Evolutionary conservation across 495 filamentous ascomycete species (phyloP).

Genomic region (Clohesyomyces aquaticus): DNA sequence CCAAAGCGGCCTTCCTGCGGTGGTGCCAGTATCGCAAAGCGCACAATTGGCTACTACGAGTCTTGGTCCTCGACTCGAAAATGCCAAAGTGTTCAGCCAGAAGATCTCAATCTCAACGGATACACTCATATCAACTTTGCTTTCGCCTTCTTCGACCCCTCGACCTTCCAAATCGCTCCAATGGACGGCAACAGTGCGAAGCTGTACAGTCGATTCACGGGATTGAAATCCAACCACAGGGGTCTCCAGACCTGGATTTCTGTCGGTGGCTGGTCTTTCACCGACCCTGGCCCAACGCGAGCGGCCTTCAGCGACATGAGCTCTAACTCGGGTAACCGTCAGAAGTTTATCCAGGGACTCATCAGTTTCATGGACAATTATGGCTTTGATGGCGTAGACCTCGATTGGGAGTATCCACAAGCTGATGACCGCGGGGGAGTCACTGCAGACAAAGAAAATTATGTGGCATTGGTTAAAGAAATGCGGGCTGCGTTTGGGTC

Average conservation of each 20-base stretch:
- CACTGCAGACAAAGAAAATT: neutral
- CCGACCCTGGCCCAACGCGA: neutral
- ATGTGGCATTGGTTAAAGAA: no score
- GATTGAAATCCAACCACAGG: neutral
- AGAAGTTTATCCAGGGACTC: neutral
- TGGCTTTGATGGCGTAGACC: constrained; percentile 2
- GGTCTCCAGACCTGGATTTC: neutral
- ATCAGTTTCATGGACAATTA: neutral
- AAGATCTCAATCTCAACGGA: neutral
- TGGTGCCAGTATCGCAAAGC: neutral
- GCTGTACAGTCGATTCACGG: neutral
- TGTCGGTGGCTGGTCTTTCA: neutral
- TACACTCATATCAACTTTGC: neutral
- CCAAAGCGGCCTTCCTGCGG: neutral
- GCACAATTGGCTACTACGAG: neutral
- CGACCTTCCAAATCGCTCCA: neutral
- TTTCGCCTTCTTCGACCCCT: neutral
- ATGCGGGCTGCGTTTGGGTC: no score
- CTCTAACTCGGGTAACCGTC: neutral
- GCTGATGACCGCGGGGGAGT: neutral
- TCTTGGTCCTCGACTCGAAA: neutral
- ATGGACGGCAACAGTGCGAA: neutral
- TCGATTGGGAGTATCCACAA: constrained; percentile 8
- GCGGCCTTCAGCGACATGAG: neutral
- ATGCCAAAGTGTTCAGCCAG: neutral